Percentiles rank a stretch among this genome's conserved stretches.
Conservation (phyloP, 1,284 basidiomycete species). For the Phenoliferia sp. region DNA sequence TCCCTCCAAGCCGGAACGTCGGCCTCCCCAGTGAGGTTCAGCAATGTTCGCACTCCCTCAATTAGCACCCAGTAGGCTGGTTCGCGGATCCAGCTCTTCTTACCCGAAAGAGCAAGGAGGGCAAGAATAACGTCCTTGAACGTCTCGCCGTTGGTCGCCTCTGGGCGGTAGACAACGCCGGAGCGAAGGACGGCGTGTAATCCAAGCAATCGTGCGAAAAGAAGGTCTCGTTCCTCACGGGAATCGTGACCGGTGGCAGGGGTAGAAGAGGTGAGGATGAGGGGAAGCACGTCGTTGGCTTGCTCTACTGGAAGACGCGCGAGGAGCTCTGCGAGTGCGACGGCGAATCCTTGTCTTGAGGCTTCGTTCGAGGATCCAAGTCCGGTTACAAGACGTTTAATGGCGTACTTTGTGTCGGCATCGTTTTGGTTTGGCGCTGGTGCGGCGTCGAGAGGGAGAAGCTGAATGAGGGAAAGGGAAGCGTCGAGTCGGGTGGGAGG, state of each 20-base stretch:
- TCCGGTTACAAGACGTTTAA: conserved; percentile 76
- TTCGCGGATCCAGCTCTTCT: conserved; percentile 88
- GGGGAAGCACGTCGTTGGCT: conserved; percentile 65
- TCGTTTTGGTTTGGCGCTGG: no score
- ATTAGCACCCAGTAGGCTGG: conserved; percentile 81
- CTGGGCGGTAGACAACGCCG: conserved; percentile 62
- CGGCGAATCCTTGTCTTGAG: conserved; percentile 88
- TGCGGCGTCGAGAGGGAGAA: conserved; percentile 48
- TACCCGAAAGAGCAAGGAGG: conserved; percentile 56
- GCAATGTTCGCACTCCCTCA: conserved; percentile 59
- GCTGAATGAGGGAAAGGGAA: conserved; percentile 72
- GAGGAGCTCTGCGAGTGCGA: conserved; percentile 87
- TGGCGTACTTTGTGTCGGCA: conserved; percentile 81
- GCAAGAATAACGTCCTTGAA: conserved; percentile 61
- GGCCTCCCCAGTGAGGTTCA: conserved; percentile 47
- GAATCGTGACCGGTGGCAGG: conserved; percentile 16
- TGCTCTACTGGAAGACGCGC: conserved; percentile 73
- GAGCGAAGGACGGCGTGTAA: conserved; percentile 76
- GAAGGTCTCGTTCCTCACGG: conserved; percentile 77
- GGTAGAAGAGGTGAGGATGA: conserved; percentile 55
- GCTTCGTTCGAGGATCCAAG: conserved; percentile 87
- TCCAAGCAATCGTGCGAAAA: conserved; percentile 91
- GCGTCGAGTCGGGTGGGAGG: conserved; percentile 61
- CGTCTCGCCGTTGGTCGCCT: conserved; percentile 55
- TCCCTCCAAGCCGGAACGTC: conserved; percentile 57